Percentiles rank a stretch among this genome's conserved stretches.
Evolutionary conservation across 768 basidiomycete genomes (phyloP).

Genomic region (Rhizopogon sp.): DNA sequence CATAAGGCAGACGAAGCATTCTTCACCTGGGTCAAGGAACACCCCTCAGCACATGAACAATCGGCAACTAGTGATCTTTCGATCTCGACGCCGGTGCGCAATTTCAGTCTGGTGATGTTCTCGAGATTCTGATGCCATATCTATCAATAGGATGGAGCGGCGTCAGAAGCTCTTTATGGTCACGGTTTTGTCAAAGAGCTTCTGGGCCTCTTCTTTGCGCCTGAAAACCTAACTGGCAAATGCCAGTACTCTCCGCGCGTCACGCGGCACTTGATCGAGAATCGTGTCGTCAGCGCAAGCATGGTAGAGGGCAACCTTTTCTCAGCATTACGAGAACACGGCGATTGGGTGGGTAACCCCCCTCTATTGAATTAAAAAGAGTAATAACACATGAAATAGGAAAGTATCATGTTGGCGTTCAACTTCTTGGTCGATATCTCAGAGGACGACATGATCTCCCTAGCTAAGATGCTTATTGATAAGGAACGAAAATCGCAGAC

Average conservation of each 20-base stretch:
- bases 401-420: slow-evolving; percentile 46
- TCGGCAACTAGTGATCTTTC: background rate
- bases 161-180: slow-evolving; percentile 17
- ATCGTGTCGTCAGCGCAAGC: slow-evolving; percentile 46
- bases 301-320: slow-evolving; percentile 64
- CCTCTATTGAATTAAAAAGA: background rate
- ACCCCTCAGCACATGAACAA: slow-evolving; percentile 15
- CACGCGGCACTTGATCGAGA: slow-evolving; percentile 52
- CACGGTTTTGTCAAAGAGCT: slow-evolving; percentile 60
- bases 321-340: slow-evolving; percentile 41
- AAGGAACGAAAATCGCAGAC: slow-evolving; percentile 26
- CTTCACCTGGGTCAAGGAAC: slow-evolving; percentile 51
- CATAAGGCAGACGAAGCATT: slow-evolving; percentile 56
- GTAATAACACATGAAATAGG: slow-evolving; percentile 11
- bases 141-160: slow-evolving; percentile 10
- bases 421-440: slow-evolving; percentile 55
- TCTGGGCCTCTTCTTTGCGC: slow-evolving; percentile 44
- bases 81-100: background rate
- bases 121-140: background rate
- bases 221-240: slow-evolving; percentile 28
- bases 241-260: slow-evolving; percentile 52
- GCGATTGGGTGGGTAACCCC: slow-evolving; percentile 59
- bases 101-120: slow-evolving; percentile 9
- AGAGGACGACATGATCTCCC: slow-evolving; percentile 57
- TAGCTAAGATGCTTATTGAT: slow-evolving; percentile 40